Conservation (phyloP, 768 basidiomycete genomes). For the Kwoniella mangroviensis region DNA sequence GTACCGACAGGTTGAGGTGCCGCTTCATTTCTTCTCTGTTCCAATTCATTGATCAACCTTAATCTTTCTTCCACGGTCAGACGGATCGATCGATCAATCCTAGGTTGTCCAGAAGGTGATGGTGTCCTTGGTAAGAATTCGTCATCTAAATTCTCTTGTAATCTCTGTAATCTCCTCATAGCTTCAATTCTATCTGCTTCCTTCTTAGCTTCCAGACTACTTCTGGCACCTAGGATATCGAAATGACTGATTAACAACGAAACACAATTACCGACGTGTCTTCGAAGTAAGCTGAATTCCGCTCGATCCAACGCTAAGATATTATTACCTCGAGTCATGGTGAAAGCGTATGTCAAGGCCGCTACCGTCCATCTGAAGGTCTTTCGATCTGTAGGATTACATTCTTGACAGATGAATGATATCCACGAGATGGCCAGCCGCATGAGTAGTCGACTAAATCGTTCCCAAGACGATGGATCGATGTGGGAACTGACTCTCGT, state of each 20-base stretch:
- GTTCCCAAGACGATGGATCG: constrained; percentile 69
- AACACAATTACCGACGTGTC: constrained; percentile 94
- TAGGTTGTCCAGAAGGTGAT: constrained; percentile 37
- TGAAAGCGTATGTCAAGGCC: constrained; percentile 88
- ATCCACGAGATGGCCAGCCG: constrained; percentile 96
- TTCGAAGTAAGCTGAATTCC: constrained; percentile 86
- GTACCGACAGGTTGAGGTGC: constrained; percentile 80
- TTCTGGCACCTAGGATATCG: constrained; percentile 93
- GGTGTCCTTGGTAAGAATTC: constrained; percentile 49
- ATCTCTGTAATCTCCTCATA: constrained; percentile 58
- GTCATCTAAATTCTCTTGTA: constrained; percentile 62
- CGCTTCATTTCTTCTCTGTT: constrained; percentile 71
- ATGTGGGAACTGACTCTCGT: constrained; percentile 86
- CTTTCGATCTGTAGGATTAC: constrained; percentile 90
- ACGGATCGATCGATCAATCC: constrained; percentile 65
- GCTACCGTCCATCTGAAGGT: constrained; percentile 99
- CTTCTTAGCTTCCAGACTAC: constrained; percentile 80
- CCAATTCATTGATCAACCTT: constrained; percentile 64
- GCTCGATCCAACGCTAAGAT: constrained; percentile 85
- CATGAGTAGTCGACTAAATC: constrained; percentile 82
- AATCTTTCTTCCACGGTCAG: constrained; percentile 76
- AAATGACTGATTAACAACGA: constrained; percentile 96
- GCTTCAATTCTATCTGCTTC: constrained; percentile 82
- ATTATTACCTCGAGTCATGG: constrained; percentile 82
- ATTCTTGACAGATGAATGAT: constrained; percentile 96